A percentile compares a stretch with the other conserved stretches of the same genome.
Evolutionary conservation across 2,329 filamentous ascomycete genomes (phyloP).

Genomic region (Ophidiomyces ophidiicola): DNA sequence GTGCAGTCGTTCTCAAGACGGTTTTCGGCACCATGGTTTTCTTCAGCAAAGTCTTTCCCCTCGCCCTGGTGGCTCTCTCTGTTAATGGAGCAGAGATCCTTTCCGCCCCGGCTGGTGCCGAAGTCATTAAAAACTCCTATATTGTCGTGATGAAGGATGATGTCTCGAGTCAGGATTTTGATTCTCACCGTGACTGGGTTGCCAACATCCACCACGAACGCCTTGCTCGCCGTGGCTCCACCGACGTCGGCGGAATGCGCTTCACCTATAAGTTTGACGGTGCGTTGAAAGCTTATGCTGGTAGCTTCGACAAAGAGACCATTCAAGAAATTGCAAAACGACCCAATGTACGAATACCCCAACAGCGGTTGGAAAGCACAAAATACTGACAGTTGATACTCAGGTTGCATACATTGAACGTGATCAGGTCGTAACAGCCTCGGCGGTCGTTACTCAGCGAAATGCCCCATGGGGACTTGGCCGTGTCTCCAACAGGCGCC

Average conservation of each 20-base stretch:
- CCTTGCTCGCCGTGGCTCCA: conserved; percentile 10
- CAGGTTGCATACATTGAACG: conserved; percentile 16
- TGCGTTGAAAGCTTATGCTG: conserved; percentile 12
- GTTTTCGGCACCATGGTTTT: conserved; percentile 13
- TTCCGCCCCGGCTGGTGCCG: conserved; percentile 1
- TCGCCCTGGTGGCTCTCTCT: conserved; percentile 13
- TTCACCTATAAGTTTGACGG: conserved; percentile 10
- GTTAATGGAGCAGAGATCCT: conserved; percentile 14
- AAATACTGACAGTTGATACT: background rate
- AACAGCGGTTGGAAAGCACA: background rate
- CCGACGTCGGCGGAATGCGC: conserved; percentile 11
- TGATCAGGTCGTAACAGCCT: conserved; percentile 10
- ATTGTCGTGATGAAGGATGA: conserved; percentile 15
- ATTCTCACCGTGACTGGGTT: conserved; percentile 13
- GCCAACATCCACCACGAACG: conserved; percentile 9
- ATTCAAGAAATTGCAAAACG: conserved; percentile 12
- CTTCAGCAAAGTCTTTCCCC: conserved; percentile 9
- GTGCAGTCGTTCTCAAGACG: background rate
- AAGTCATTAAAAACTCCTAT: conserved; percentile 11
- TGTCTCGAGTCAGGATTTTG: conserved; percentile 12
- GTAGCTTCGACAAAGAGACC: conserved; percentile 14
- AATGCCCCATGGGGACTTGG: conserved; percentile 26
- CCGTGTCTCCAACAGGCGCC: conserved; percentile 22
- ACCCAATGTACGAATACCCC: conserved; percentile 4
- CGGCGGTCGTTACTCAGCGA: conserved; percentile 16